phyloP scores from a whole-genome alignment of 805 yeast species.

The Saccharomycopsis sp. region DNA sequence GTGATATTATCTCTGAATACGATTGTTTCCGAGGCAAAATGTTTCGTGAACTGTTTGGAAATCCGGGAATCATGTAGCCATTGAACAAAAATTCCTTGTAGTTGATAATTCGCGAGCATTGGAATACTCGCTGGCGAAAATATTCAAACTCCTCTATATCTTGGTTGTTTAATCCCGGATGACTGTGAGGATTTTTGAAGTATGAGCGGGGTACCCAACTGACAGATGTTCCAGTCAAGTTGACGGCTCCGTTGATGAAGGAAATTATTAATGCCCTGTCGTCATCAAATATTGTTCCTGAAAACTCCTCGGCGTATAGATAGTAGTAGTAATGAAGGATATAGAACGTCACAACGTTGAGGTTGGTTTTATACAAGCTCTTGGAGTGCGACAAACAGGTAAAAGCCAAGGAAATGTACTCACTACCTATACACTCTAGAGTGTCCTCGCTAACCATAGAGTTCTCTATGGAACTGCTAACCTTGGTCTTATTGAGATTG shows the following conservation, averaged over 20 bases:
- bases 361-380: constrained; percentile 7
- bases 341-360: constrained; percentile 5
- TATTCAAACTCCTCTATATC: neutral
- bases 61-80: neutral
- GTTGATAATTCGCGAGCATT: neutral
- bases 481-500: constrained; percentile 5
- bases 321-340: constrained; percentile 6
- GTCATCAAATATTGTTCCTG: neutral
- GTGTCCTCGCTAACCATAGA: constrained; percentile 3
- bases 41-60: neutral
- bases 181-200: neutral
- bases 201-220: neutral
- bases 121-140: neutral
- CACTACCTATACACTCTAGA: constrained; percentile 6
- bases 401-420: constrained; percentile 12
- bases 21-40: neutral
- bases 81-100: neutral
- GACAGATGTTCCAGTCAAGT: neutral
- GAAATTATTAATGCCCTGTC: neutral
- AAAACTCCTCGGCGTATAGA: neutral
- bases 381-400: constrained; percentile 15
- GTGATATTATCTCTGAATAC: neutral
- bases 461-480: constrained; percentile 5
- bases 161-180: neutral
- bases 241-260: neutral